Conservation (phyloP, 768 basidiomycete species). For the Suillus subaureus region DNA sequence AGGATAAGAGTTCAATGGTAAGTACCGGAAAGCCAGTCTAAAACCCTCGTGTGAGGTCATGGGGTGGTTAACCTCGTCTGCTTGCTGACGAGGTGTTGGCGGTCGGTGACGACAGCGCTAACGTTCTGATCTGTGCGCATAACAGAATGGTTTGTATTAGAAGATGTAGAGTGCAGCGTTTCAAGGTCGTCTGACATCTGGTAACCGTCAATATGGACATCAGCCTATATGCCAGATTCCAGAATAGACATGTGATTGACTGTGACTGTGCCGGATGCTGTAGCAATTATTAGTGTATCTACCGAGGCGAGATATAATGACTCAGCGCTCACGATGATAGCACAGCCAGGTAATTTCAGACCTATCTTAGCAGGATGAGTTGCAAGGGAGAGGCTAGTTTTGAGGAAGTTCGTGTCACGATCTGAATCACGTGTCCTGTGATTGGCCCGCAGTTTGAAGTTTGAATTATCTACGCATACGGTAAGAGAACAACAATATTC, state of each 20-base stretch:
- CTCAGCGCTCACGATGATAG: background rate
- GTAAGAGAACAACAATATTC: background rate
- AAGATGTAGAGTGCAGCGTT: no score
- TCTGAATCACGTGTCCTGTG: background rate
- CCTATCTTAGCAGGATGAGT: background rate
- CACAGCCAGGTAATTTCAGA: no score
- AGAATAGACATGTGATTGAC: no score
- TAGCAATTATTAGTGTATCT: background rate
- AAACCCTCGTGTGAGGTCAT: background rate
- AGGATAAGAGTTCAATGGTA: no score
- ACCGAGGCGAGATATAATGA: background rate
- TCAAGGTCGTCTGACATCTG: no score
- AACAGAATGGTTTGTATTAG: background rate
- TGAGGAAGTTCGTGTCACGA: no score
- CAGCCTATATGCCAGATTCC: no score
- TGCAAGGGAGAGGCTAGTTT: background rate
- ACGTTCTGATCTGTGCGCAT: background rate
- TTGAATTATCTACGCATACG: background rate
- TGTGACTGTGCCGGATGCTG: background rate
- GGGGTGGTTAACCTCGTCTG: background rate
- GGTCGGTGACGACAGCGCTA: background rate
- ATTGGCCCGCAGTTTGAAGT: rapidly evolving
- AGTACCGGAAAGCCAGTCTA: no score
- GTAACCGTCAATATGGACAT: no score
- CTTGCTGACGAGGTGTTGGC: background rate